Evolutionary conservation across 495 filamentous ascomycete genomes (phyloP), one percentile per base, ranked within the genome.

Genomic region (Talaromyces proteolyticus): DNA sequence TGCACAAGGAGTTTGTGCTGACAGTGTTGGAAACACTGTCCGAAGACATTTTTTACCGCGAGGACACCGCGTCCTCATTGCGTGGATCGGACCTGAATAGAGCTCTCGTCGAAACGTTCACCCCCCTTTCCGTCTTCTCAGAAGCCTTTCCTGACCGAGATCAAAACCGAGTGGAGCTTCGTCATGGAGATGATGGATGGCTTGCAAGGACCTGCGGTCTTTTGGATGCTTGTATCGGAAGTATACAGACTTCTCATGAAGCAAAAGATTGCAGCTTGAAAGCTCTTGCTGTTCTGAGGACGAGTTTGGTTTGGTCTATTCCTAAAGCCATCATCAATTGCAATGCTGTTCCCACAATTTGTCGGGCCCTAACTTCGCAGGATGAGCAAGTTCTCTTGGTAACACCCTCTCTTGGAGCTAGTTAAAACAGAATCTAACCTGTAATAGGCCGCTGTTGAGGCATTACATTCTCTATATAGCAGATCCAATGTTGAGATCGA

Each of bases 61-160:
- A 97, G 53, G 93, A 97, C 68, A 75, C 85, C 3, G 82, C 87
- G 4, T 91, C 91, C 21, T 88, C 83, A 12, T 60, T 96, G 49
- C 82, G 93, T 41, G 88, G 90, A 57, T 82, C 80, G 26, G 82
- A 88, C 19, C 75, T 99, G 47, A 94, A 90, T 61, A 86, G 86
- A 58, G 87, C 88, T 8, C 86, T 91, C 58, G 85, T 96, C 49
- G 92, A 97, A 55, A 90, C 97, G 44, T 95, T 95, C 62, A 90
- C 89, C 0, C 89, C 94, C 4, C 69, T 81, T 21, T 66, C 70
- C 5, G 81, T 95, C n/a, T 78, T 95, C 36, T 68, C 75, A 51
- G 84, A 93, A 47, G 68, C 82, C 22, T 87, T 87, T 54, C 85
- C 88, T 4, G 80, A 82, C 56, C 69, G 90, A 57, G 78, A 81